phyloP scores from a whole-genome alignment of 352 stramenopile genomes.

The Pythium aphanidermatum region DNA sequence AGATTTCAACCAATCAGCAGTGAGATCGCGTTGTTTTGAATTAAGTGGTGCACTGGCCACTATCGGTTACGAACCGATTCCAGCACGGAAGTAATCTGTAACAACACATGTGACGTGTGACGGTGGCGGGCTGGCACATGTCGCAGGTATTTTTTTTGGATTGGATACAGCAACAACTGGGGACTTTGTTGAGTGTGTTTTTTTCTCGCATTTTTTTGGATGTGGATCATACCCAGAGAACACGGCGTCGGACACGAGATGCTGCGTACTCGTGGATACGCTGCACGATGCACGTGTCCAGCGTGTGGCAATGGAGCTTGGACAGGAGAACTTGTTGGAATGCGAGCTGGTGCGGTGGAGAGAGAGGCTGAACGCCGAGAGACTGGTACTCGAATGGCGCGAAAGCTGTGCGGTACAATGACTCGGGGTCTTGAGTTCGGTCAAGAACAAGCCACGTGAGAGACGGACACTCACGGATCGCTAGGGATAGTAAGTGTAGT shows the following conservation, averaged over 20 bases:
- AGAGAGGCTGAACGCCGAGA: slow-evolving; percentile 19
- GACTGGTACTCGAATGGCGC: slow-evolving; percentile 20
- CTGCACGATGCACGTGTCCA: slow-evolving; percentile 26
- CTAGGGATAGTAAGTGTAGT: slow-evolving; percentile 11
- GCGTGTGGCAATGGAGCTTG: slow-evolving; percentile 3
- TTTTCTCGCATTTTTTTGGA: slow-evolving; percentile 1
- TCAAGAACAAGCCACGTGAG: slow-evolving; percentile 27
- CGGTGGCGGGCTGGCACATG: too few species aligned
- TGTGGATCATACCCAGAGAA: slow-evolving; percentile 30
- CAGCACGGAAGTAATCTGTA: slow-evolving; percentile 7
- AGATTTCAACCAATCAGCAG: slow-evolving; percentile 12
- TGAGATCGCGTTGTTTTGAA: slow-evolving; percentile 1
- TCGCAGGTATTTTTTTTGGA: slow-evolving; percentile 5
- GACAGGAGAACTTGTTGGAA: slow-evolving; percentile 16
- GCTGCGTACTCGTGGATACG: slow-evolving; percentile 27
- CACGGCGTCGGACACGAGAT: slow-evolving; percentile 14
- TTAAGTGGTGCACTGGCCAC: neutral
- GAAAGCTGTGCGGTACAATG: slow-evolving; percentile 15
- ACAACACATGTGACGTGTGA: slow-evolving; percentile 6
- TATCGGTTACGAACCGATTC: slow-evolving; percentile 14
- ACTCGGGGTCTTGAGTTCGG: slow-evolving; percentile 15
- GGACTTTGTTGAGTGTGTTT: neutral
- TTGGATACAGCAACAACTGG: slow-evolving; percentile 5
- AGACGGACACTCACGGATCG: slow-evolving; percentile 18
- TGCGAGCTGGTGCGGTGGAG: slow-evolving; percentile 15